phyloP scores from a whole-genome alignment of 192 early-diverging fungal species.

The Geranomyces variabilis region DNA sequence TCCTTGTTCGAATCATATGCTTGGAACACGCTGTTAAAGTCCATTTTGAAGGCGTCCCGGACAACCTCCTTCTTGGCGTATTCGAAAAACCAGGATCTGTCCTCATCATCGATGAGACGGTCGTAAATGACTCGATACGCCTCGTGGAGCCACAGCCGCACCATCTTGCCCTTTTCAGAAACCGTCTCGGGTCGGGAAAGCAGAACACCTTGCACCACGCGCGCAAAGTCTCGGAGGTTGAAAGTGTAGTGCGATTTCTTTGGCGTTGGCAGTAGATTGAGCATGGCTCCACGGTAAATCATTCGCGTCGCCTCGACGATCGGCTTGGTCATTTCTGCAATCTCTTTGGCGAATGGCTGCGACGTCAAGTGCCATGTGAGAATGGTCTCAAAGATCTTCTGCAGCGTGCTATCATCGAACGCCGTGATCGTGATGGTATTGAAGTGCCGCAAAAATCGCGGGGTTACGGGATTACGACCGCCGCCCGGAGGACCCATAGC shows the following conservation, averaged over 20 bases:
- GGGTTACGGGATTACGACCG: constrained; percentile 58
- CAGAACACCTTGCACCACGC: constrained; percentile 61
- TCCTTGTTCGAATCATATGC: constrained; percentile 54
- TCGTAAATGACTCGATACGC: constrained; percentile 64
- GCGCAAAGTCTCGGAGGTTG: constrained; percentile 62
- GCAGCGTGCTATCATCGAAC: constrained; percentile 58
- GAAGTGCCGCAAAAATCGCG: constrained; percentile 61
- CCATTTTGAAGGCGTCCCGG: constrained; percentile 48
- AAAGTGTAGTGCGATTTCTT: constrained; percentile 69
- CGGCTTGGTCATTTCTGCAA: constrained; percentile 41
- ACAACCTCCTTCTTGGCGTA: constrained; percentile 42
- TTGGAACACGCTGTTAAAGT: constrained; percentile 52
- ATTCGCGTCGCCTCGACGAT: constrained; percentile 56
- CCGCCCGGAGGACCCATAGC: constrained; percentile 67
- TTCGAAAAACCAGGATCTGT: constrained; percentile 57
- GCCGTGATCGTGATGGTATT: constrained; percentile 59
- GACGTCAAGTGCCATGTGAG: constrained; percentile 60
- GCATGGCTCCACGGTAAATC: constrained; percentile 58
- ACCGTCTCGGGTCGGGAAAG: constrained; percentile 48
- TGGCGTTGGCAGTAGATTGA: constrained; percentile 59
- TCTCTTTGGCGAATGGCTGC: constrained; percentile 48
- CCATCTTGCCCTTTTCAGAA: constrained; percentile 49
- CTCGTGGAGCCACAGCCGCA: constrained; percentile 65
- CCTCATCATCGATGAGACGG: constrained; percentile 60
- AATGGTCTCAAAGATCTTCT: constrained; percentile 58